Conservation (phyloP, 2,329 filamentous ascomycete genomes). For the Fusarium sp. region DNA sequence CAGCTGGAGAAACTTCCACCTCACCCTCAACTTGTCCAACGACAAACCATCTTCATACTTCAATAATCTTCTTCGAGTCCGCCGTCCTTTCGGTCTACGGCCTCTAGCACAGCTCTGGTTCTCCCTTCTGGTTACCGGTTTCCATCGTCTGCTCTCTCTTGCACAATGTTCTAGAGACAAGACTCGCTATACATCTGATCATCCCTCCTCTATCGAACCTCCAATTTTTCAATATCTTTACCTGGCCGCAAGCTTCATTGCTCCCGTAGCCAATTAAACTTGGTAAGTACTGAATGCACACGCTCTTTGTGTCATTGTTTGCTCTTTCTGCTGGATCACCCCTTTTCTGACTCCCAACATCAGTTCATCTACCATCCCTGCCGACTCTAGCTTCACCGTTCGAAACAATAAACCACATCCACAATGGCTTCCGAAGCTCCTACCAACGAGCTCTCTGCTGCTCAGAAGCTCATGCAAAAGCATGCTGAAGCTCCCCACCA, state of each 20-base stretch:
- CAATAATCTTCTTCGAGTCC: constrained; percentile 47
- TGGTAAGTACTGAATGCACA: constrained; percentile 25
- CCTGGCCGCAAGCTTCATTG: constrained; percentile 46
- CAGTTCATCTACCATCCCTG: constrained; percentile 24
- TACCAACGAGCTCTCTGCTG: constrained; percentile 65
- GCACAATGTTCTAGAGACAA: constrained; percentile 59
- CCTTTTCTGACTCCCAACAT: constrained; percentile 33
- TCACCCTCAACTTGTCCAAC: constrained; percentile 56
- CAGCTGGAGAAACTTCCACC: constrained; percentile 59
- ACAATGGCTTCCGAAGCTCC: constrained; percentile 63
- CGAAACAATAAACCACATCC: constrained; percentile 33
- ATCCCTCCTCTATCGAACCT: constrained; percentile 42
- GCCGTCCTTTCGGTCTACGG: constrained; percentile 46
- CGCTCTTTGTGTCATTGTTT: neutral
- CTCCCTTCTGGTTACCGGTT: constrained; percentile 59
- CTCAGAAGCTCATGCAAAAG: constrained; percentile 76
- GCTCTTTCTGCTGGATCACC: neutral
- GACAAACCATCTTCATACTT: constrained; percentile 48
- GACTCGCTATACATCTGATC: constrained; percentile 49
- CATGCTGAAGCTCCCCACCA: constrained; percentile 70
- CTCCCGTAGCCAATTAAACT: constrained; percentile 39
- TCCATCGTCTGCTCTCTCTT: constrained; percentile 54
- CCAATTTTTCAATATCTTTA: constrained; percentile 30
- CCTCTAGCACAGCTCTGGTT: constrained; percentile 59
- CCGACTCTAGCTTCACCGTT: constrained; percentile 28